Base-by-base conservation (phyloP, 768 basidiomycete species). In the Mycena maculata region DNA sequence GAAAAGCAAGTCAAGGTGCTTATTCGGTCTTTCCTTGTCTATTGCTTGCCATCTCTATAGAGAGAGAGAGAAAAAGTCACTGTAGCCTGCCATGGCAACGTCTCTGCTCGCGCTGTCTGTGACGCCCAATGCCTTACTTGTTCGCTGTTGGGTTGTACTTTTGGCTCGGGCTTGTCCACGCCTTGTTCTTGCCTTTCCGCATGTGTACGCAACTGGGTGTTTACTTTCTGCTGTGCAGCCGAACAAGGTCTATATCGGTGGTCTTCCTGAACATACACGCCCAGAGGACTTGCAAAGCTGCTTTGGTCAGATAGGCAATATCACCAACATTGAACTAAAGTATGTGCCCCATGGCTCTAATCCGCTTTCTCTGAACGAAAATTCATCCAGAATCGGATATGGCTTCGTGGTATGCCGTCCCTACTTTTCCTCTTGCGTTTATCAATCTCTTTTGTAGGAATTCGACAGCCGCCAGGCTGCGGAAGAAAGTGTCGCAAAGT, bases 211-310 rank as follows among this genome's bases (percentile, higher is more conserved):
- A 77, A 85, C 85, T 83, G 81, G 82, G 87, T 88, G 88, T 88
- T 90, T 83, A 90, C 86, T 79, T 84, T 88, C 82, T 87, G 84
- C 86, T 84, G 83, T 85, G 83, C 87, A 95, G 93, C 91, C 93
- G 83, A 94, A 94, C 83, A 96, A 96, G 83, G 90, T 96, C 78
- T 96, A 96, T 78, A 89, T 96, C 76, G 94, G 94, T 76, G 93
- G 93, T 71, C 86, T 95, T 66, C 94, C 94, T 69, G 92, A 94
- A 81, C 86, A 93, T 71, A 95, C 93, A 52, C 90, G 91, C 68
- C 87, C 90, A 80, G 92, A 93, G 81, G 94, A 96, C 74, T 80
- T 95, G 28, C 90, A 89, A 78, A 91, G 86, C 69, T 95, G 94
- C 78, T 95, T 95, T 77, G 92, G 92, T 53, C 93, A 94, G 78